phyloP scores from a whole-genome alignment of 1,139 yeast species.

The Candida pseudoviswanathii region DNA sequence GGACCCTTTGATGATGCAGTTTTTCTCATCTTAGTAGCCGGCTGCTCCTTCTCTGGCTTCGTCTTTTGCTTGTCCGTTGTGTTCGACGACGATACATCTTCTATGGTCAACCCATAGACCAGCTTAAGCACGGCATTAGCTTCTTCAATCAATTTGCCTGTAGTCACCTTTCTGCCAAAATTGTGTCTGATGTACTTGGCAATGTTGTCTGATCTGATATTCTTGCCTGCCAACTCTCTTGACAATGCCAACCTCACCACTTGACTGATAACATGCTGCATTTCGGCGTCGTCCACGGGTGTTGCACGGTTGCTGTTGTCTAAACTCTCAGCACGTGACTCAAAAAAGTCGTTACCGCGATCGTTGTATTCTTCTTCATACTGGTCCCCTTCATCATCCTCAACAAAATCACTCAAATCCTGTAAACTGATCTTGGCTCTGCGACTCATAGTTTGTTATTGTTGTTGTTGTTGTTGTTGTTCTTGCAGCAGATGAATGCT shows the following conservation, averaged over 20 bases:
- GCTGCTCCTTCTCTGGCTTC: slow-evolving; percentile 5
- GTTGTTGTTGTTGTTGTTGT: neutral
- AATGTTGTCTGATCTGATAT: slow-evolving; percentile 19
- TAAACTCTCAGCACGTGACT: neutral
- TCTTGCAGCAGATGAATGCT: too few species aligned
- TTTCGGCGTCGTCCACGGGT: slow-evolving; percentile 11
- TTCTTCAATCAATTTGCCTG: slow-evolving; percentile 20
- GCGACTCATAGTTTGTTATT: neutral
- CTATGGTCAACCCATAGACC: slow-evolving; percentile 35
- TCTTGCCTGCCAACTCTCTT: slow-evolving; percentile 27
- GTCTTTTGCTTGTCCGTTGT: slow-evolving; percentile 12
- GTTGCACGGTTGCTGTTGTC: neutral
- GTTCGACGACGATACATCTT: slow-evolving; percentile 19
- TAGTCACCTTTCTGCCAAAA: slow-evolving; percentile 18
- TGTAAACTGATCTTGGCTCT: slow-evolving; percentile 7
- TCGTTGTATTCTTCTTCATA: slow-evolving; percentile 9
- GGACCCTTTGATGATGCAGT: slow-evolving; percentile 12
- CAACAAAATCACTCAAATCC: slow-evolving; percentile 1
- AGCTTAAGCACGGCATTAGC: slow-evolving; percentile 24
- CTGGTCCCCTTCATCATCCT: slow-evolving; percentile 8
- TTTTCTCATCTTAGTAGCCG: slow-evolving; percentile 5
- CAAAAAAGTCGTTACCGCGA: neutral
- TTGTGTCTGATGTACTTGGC: slow-evolving; percentile 29
- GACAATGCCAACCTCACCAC: slow-evolving; percentile 27
- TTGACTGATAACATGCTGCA: slow-evolving; percentile 19